Percentiles rank a stretch among this genome's conserved stretches.
These are phyloP conservation scores for Aspergillus ochraceus DNA, from an alignment of 2,329 filamentous ascomycete species.

Conservation along the genomic window DNA sequence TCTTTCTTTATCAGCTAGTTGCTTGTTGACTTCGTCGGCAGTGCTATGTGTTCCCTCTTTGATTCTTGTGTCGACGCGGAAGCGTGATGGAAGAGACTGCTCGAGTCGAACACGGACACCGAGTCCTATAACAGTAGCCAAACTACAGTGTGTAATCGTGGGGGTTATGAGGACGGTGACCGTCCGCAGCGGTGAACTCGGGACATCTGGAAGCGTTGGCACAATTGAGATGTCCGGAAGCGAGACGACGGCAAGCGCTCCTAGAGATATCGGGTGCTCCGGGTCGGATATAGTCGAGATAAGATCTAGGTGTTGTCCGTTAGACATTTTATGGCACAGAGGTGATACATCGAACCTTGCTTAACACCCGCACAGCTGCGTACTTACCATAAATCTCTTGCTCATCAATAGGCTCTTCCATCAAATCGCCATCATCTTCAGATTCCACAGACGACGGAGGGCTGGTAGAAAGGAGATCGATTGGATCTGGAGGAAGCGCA, in stretches of 20 bases:
- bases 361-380: not conserved
- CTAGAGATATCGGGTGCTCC: constrained; percentile 91
- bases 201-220: constrained; percentile 61
- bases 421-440: constrained; percentile 58
- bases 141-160: constrained; percentile 93
- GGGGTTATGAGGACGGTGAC: constrained; percentile 90
- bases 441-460: constrained; percentile 36
- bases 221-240: constrained; percentile 87
- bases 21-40: constrained; percentile 94
- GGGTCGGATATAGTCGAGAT: constrained; percentile 94
- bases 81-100: constrained; percentile 86
- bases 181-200: constrained; percentile 63
- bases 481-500: constrained; percentile 50
- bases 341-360: no score
- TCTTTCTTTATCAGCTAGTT: constrained; percentile 92
- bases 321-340: not conserved
- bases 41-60: constrained; percentile 96
- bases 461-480: constrained; percentile 50
- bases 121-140: constrained; percentile 93
- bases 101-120: constrained; percentile 90
- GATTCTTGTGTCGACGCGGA: constrained; percentile 87
- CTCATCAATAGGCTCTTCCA: constrained; percentile 84
- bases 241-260: constrained; percentile 90
- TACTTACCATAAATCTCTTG: constrained; percentile 87
- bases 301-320: constrained; percentile 61